Evolutionary conservation across 108 stramenopile species (phyloP).

Genomic region (Hondaea fermentalgiana): DNA sequence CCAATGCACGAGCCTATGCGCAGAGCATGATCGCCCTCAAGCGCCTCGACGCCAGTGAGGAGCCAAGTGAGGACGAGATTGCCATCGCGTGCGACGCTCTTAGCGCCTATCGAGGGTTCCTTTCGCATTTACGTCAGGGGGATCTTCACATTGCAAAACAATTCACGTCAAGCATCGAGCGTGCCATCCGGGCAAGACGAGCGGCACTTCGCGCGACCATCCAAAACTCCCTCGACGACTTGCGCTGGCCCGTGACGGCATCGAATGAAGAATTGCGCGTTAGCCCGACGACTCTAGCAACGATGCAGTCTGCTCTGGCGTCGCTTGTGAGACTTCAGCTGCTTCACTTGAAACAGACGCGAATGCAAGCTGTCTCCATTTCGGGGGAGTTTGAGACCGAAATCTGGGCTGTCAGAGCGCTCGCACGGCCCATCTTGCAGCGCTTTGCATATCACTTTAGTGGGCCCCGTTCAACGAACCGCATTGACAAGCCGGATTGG

Average conservation of each 20-base stretch:
- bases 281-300: neutral
- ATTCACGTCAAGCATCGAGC: neutral
- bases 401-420: neutral
- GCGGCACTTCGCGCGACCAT: neutral
- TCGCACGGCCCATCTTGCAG: neutral
- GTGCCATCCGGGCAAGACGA: neutral
- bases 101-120: neutral
- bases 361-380: neutral
- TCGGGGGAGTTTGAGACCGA: neutral
- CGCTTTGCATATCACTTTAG: conserved; percentile 16
- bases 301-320: neutral
- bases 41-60: neutral
- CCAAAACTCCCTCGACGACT: neutral
- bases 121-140: neutral
- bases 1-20: neutral
- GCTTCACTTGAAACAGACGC: neutral
- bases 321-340: neutral
- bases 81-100: neutral
- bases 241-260: neutral
- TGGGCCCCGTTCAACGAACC: neutral
- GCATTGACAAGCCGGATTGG: neutral
- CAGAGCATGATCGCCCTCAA: neutral
- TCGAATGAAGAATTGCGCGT: neutral
- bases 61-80: neutral
- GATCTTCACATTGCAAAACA: neutral